These are phyloP conservation scores for Trichomonascaceae sp. DNA, from an alignment of 1,139 yeast species.

Conservation along the genomic window DNA sequence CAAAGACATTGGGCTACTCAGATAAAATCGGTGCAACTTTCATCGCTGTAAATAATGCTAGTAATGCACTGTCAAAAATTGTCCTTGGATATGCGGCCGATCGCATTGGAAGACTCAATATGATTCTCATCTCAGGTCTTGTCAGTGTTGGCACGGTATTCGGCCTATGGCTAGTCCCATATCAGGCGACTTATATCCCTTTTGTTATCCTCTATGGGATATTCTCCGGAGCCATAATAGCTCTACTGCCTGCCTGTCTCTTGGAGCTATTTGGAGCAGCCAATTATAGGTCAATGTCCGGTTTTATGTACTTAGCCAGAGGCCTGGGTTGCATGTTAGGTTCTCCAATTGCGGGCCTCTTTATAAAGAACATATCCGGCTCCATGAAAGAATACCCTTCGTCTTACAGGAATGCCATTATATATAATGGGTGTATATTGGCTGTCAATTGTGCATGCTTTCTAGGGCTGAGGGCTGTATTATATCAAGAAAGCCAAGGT, in stretches of 20 bases:
- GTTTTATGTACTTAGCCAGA: constrained; percentile 20
- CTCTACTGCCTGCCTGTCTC: constrained; percentile 38
- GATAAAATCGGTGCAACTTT: constrained; percentile 38
- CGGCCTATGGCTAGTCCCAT: constrained; percentile 34
- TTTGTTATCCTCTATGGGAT: constrained; percentile 35
- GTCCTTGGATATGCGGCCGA: constrained; percentile 38
- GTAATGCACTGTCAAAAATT: constrained; percentile 39
- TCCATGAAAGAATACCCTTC: constrained; percentile 8
- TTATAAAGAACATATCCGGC: constrained; percentile 12
- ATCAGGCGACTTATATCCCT: constrained; percentile 32
- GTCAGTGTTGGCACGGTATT: constrained; percentile 33
- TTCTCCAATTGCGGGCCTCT: constrained; percentile 24
- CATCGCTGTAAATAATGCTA: constrained; percentile 39
- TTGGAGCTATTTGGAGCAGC: constrained; percentile 37
- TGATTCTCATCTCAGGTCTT: constrained; percentile 35
- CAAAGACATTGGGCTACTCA: constrained; percentile 35
- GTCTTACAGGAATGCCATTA: constrained; percentile 16
- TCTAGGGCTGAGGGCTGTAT: constrained; percentile 1
- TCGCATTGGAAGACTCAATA: constrained; percentile 36
- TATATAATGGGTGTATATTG: constrained; percentile 19
- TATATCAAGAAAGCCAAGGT: not conserved
- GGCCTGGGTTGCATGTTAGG: constrained; percentile 23
- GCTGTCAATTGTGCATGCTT: constrained; percentile 4
- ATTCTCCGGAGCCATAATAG: constrained; percentile 36
- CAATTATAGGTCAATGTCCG: constrained; percentile 19